A percentile compares a stretch with the other conserved stretches of the same genome.
Conservation (phyloP, 306 rosid genomes). For the Lathyrus oleraceus region DNA sequence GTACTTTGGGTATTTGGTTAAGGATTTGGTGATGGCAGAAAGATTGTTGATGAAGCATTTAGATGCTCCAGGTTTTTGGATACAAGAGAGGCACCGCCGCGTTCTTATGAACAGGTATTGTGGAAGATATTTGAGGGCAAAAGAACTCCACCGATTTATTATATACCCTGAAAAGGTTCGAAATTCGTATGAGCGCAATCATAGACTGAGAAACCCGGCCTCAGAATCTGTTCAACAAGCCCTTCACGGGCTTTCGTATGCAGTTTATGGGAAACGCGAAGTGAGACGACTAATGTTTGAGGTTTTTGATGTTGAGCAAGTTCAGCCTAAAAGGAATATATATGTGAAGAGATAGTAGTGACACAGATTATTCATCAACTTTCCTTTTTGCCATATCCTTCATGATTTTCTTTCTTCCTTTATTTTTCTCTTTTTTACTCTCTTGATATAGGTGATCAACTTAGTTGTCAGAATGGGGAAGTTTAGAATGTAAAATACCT, state of each 20-base stretch:
- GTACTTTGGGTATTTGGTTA: neutral
- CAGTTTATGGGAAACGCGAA: slow-evolving; percentile 78
- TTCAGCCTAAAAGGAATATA: slow-evolving; percentile 57
- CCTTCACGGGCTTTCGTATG: slow-evolving; percentile 71
- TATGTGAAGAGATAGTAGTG: slow-evolving; percentile 27
- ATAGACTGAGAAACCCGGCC: slow-evolving; percentile 63
- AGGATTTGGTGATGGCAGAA: slow-evolving; percentile 91
- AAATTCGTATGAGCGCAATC: slow-evolving; percentile 55
- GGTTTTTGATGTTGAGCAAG: slow-evolving; percentile 80
- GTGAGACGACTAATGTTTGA: slow-evolving; percentile 83
- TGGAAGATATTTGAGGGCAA: slow-evolving; percentile 70
- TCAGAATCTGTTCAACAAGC: slow-evolving; percentile 78
- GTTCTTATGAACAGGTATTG: slow-evolving; percentile 77
- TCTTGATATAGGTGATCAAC: slow-evolving; percentile 13
- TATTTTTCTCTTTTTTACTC: neutral
- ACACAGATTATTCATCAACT: slow-evolving; percentile 26
- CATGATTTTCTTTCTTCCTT: neutral
- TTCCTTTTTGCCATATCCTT: neutral
- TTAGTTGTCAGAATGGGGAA: neutral
- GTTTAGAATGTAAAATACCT: neutral
- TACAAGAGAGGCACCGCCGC: slow-evolving; percentile 75
- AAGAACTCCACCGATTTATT: slow-evolving; percentile 58
- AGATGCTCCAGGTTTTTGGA: slow-evolving; percentile 83
- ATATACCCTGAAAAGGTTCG: slow-evolving; percentile 57
- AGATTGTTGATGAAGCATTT: slow-evolving; percentile 86